Conservation (phyloP, 768 basidiomycete species). For the Stropharia rugosoannulata region DNA sequence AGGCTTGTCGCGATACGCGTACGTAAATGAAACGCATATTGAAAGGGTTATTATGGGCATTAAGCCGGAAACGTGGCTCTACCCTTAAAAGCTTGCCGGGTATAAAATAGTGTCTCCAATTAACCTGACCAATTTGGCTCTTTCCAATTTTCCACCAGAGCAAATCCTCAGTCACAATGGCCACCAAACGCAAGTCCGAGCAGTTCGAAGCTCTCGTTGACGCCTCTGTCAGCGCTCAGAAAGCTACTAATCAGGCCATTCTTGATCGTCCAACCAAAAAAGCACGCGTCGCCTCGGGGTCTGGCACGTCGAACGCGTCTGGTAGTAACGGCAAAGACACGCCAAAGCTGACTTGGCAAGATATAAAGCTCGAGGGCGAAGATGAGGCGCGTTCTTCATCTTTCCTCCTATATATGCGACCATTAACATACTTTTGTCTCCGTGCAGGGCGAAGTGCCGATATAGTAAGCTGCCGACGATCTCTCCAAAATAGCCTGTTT, state of each 20-base stretch:
- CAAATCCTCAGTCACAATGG: conserved; percentile 20
- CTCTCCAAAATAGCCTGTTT: neutral
- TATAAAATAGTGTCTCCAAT: too few species aligned
- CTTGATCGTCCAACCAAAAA: conserved; percentile 13
- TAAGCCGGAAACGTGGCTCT: too few species aligned
- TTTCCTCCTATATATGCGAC: neutral
- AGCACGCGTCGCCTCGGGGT: conserved; percentile 14
- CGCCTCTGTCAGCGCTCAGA: neutral
- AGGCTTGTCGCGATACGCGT: too few species aligned
- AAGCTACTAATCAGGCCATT: conserved; percentile 17
- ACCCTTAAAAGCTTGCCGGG: too few species aligned
- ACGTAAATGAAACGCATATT: too few species aligned
- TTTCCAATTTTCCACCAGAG: neutral
- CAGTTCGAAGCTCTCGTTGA: conserved; percentile 13
- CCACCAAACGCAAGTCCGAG: conserved; percentile 44
- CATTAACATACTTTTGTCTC: neutral
- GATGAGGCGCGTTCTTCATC: conserved; percentile 30
- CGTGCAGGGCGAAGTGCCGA: conserved; percentile 12
- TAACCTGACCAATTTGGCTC: too few species aligned
- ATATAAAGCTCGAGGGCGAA: conserved; percentile 39
- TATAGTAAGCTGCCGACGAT: conserved; percentile 11
- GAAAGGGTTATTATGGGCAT: too few species aligned
- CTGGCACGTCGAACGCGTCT: conserved; percentile 17
- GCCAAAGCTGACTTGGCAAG: conserved; percentile 28
- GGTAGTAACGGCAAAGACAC: conserved; percentile 7